phyloP scores from a whole-genome alignment of 257 asterid genomes.

The Coffea eugenioides region DNA sequence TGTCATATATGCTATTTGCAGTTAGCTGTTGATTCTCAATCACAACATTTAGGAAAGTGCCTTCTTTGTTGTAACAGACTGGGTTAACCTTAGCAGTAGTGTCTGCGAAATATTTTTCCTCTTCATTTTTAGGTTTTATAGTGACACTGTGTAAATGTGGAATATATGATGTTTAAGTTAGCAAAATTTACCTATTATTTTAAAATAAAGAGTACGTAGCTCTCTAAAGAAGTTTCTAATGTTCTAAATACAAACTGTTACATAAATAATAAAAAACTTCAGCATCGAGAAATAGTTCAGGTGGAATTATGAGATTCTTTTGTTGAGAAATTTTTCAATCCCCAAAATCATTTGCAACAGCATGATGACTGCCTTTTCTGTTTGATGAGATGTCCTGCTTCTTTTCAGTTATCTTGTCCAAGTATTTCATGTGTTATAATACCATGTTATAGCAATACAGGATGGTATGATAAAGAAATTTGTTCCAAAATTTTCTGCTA shows the following conservation, averaged over 20 bases:
- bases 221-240: background rate
- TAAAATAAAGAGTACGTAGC: background rate
- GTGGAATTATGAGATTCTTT: background rate
- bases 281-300: background rate
- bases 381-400: background rate
- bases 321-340: background rate
- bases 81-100: background rate
- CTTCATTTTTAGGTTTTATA: background rate
- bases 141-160: background rate
- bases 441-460: background rate
- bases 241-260: background rate
- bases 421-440: background rate
- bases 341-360: background rate
- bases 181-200: background rate
- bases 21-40: background rate
- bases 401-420: background rate
- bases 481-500: background rate
- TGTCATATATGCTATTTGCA: background rate
- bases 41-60: background rate
- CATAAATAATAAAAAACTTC: background rate
- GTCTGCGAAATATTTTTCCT: background rate
- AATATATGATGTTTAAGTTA: background rate
- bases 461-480: background rate
- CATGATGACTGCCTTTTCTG: background rate
- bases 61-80: background rate